Evolutionary conservation across 345 rosid species (phyloP).

Genomic region (Noccaea bulbosa): DNA sequence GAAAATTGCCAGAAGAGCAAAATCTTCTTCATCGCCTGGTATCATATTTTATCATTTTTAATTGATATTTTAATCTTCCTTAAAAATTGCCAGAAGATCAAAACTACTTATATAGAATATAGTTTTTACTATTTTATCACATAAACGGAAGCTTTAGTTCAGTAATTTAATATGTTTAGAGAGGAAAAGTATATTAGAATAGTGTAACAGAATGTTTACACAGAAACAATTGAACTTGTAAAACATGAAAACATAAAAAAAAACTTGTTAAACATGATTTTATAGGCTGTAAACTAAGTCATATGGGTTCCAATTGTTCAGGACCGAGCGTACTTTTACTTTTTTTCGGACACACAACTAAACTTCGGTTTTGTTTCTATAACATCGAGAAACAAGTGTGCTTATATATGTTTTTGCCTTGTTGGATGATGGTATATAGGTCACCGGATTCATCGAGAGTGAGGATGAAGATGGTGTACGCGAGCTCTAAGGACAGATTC

Average conservation of each 20-base stretch:
- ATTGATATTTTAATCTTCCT: not conserved
- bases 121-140: too few relatives aligned
- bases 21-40: constrained; percentile 83
- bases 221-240: too few relatives aligned
- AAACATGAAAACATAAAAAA: too few relatives aligned
- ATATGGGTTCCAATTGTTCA: too few relatives aligned
- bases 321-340: not conserved
- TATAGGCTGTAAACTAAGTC: too few relatives aligned
- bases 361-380: not conserved
- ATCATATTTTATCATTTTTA: not conserved
- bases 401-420: not conserved
- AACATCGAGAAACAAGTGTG: not conserved
- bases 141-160: too few relatives aligned
- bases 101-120: too few relatives aligned
- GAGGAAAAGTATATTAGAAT: too few relatives aligned
- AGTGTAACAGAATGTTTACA: too few relatives aligned
- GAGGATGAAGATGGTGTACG: constrained; percentile 79
- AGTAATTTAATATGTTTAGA: too few relatives aligned
- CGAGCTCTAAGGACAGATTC: constrained; percentile 76
- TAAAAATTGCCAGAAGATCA: too few relatives aligned
- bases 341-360: not conserved
- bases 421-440: constrained; percentile 44
- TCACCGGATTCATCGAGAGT: constrained; percentile 67
- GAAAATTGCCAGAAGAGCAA: constrained; percentile 79
- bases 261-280: too few relatives aligned